Evolutionary conservation across 352 stramenopile species (phyloP).

Genomic region (Globisporangium abappressorium): DNA sequence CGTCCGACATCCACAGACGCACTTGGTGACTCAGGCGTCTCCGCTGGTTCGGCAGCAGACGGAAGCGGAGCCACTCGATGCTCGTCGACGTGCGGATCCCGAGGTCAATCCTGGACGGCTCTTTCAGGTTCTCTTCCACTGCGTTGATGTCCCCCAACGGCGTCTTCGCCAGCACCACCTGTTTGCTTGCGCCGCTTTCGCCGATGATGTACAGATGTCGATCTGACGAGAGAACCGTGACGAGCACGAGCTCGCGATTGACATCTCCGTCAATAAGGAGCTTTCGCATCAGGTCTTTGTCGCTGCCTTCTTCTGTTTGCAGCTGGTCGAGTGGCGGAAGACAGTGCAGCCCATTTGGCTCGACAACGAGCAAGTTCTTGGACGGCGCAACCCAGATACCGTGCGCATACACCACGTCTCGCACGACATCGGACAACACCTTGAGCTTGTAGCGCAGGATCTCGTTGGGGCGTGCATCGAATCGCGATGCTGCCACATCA

Average conservation of each 20-base stretch:
- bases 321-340: slow-evolving; percentile 13
- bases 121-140: slow-evolving; percentile 66
- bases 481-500: slow-evolving; percentile 20
- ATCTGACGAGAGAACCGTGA: slow-evolving; percentile 49
- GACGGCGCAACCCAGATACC: slow-evolving; percentile 54
- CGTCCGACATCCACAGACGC: slow-evolving; percentile 45
- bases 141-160: slow-evolving; percentile 46
- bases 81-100: slow-evolving; percentile 32
- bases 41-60: slow-evolving; percentile 46
- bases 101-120: slow-evolving; percentile 63
- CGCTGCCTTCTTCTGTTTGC: slow-evolving; percentile 16
- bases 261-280: slow-evolving; percentile 37
- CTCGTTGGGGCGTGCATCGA: slow-evolving; percentile 62
- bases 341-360: slow-evolving; percentile 25
- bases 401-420: slow-evolving; percentile 58
- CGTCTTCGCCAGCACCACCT: slow-evolving; percentile 46
- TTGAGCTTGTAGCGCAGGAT: slow-evolving; percentile 79
- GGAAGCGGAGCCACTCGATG: slow-evolving; percentile 61
- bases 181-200: slow-evolving; percentile 28
- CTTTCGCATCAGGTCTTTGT: slow-evolving; percentile 23
- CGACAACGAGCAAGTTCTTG: slow-evolving; percentile 18
- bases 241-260: slow-evolving; percentile 24
- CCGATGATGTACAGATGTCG: slow-evolving; percentile 60
- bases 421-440: slow-evolving; percentile 49
- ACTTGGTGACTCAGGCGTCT: slow-evolving; percentile 61